Evolutionary conservation across 2,329 filamentous ascomycete genomes (phyloP).

Genomic region (Diaporthe sp.): DNA sequence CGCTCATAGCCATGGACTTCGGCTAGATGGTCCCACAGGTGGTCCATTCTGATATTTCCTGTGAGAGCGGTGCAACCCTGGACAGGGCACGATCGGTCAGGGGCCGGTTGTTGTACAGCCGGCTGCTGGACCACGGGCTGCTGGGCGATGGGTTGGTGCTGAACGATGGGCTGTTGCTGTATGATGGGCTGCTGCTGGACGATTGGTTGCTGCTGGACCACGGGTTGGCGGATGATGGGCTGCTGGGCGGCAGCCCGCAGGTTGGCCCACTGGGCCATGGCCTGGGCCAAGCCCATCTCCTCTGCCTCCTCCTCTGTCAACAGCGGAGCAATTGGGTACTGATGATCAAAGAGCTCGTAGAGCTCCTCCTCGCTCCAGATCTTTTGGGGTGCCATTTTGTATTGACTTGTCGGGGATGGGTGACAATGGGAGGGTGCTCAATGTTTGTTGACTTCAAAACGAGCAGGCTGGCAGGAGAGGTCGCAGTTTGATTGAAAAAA

Average conservation of each 20-base stretch:
- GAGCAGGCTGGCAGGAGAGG: neutral
- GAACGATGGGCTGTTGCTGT: neutral
- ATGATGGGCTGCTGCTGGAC: too few species aligned
- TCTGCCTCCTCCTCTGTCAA: too few species aligned
- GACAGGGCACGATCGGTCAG: neutral
- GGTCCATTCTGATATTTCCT: neutral
- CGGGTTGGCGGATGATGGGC: too few species aligned
- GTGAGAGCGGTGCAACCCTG: neutral
- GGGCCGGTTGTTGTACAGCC: neutral
- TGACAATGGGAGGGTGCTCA: neutral
- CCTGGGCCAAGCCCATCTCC: too few species aligned
- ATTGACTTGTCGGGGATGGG: neutral
- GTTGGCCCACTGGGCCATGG: too few species aligned
- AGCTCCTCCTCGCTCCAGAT: neutral
- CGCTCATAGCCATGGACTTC: neutral
- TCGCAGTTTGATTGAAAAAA: neutral
- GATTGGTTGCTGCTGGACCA: too few species aligned
- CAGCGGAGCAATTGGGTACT: too few species aligned
- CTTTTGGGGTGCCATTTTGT: neutral
- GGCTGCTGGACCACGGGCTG: neutral
- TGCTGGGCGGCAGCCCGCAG: too few species aligned
- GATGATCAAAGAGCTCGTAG: too few species aligned
- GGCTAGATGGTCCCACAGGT: neutral
- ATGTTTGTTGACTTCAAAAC: neutral
- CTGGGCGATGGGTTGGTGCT: neutral